A percentile compares a stretch with the other conserved stretches of the same genome.
Evolutionary conservation across 257 asterid species (phyloP).

Genomic region (Cordia subcordata): DNA sequence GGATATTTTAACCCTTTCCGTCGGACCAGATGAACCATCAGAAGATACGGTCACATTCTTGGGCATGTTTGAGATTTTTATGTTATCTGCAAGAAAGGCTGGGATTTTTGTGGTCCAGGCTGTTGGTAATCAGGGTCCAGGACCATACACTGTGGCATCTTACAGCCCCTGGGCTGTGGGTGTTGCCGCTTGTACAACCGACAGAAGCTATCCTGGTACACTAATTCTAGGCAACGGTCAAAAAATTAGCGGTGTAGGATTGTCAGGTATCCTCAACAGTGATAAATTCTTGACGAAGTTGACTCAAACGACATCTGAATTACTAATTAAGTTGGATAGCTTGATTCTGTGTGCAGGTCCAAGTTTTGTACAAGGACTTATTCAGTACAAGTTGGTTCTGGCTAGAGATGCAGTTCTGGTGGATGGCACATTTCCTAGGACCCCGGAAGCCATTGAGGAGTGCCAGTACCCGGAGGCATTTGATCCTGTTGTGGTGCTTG

Average conservation of each 20-base stretch:
- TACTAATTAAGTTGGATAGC: neutral
- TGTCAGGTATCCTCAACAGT: constrained; percentile 46
- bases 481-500: constrained; percentile 45
- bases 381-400: constrained; percentile 56
- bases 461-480: constrained; percentile 80
- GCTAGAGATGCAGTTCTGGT: constrained; percentile 64
- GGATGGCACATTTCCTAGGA: constrained; percentile 45
- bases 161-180: constrained; percentile 87
- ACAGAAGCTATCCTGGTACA: constrained; percentile 72
- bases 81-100: constrained; percentile 77
- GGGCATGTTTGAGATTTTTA: constrained; percentile 70
- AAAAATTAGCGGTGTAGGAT: constrained; percentile 60
- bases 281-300: neutral
- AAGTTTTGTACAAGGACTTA: constrained; percentile 54
- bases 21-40: constrained; percentile 86
- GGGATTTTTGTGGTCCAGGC: constrained; percentile 83
- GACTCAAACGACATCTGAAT: too few species aligned
- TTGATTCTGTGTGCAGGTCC: constrained; percentile 35
- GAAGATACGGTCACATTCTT: constrained; percentile 65
- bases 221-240: constrained; percentile 75
- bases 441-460: constrained; percentile 56
- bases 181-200: constrained; percentile 69
- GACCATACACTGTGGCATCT: constrained; percentile 66
- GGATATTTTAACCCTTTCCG: constrained; percentile 67
- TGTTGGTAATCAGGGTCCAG: constrained; percentile 81